Percentiles rank a stretch among this genome's conserved stretches.
phyloP scores from a whole-genome alignment of 2,329 filamentous ascomycete species.

The Clarireedia sp. region DNA sequence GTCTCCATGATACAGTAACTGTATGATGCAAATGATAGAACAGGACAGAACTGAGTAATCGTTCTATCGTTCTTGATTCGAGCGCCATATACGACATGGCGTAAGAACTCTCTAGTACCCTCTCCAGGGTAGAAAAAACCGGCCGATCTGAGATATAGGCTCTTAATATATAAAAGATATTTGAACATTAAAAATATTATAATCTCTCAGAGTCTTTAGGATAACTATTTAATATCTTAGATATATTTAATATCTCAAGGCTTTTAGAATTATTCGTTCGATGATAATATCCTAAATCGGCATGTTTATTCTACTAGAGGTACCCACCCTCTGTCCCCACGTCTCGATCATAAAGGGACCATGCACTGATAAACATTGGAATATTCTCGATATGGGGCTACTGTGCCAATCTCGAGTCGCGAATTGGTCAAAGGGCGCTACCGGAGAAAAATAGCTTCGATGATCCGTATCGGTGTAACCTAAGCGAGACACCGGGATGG shows the following conservation, averaged over 20 bases:
- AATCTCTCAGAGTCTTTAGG: no score
- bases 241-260: no score
- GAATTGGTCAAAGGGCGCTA: background rate
- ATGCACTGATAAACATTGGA: background rate
- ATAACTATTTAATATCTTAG: no score
- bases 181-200: no score
- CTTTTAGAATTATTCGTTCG: no score
- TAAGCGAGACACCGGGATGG: background rate
- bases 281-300: no score
- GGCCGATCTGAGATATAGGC: no score
- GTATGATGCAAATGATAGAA: background rate
- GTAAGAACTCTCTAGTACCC: background rate
- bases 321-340: background rate
- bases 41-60: background rate
- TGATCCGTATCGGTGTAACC: background rate
- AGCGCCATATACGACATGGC: background rate
- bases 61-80: no score
- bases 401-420: background rate
- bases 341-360: background rate
- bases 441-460: background rate
- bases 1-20: background rate
- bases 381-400: background rate
- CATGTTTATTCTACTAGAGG: no score
- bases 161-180: no score
- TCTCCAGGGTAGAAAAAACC: no score